Evolutionary conservation across 106 monocot genomes (phyloP).

Genomic region (Dioscorea zingiberensis): DNA sequence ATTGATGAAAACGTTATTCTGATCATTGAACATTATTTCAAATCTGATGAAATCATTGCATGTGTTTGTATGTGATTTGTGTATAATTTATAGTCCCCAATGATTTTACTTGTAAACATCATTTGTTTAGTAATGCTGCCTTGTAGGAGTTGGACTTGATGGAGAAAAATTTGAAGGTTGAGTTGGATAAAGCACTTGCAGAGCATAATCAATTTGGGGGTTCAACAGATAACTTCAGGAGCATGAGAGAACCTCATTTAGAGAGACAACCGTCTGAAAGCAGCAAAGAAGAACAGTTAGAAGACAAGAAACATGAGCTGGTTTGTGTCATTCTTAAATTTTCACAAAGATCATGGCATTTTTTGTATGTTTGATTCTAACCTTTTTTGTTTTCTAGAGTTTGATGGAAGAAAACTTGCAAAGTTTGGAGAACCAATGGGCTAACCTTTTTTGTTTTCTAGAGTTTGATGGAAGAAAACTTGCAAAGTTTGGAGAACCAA

Average conservation of each 20-base stretch:
- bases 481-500: constrained; percentile 51
- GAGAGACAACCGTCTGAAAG: constrained; percentile 18
- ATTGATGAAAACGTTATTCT: background rate
- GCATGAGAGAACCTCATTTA: constrained; percentile 18
- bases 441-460: constrained; percentile 30
- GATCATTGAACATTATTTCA: background rate
- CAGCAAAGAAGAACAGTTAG: constrained; percentile 35
- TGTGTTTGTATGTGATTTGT: too few species aligned
- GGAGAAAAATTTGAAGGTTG: constrained; percentile 33
- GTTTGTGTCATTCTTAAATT: constrained; percentile 22
- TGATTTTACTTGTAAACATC: too few species aligned
- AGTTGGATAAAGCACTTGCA: constrained; percentile 38
- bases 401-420: constrained; percentile 47
- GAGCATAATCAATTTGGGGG: constrained; percentile 24
- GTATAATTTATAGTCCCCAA: too few species aligned
- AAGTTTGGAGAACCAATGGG: constrained; percentile 53
- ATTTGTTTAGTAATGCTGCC: background rate
- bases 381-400: constrained; percentile 35
- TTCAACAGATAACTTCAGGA: constrained; percentile 13
- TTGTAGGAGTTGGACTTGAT: constrained; percentile 49
- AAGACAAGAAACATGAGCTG: constrained; percentile 67
- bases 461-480: constrained; percentile 45
- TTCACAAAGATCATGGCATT: background rate
- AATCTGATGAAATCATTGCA: too few species aligned
- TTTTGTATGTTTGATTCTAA: background rate